A percentile compares a stretch with the other conserved stretches of the same genome.
Conservation (phyloP, 306 rosid species). For the Arachis stenosperma region DNA sequence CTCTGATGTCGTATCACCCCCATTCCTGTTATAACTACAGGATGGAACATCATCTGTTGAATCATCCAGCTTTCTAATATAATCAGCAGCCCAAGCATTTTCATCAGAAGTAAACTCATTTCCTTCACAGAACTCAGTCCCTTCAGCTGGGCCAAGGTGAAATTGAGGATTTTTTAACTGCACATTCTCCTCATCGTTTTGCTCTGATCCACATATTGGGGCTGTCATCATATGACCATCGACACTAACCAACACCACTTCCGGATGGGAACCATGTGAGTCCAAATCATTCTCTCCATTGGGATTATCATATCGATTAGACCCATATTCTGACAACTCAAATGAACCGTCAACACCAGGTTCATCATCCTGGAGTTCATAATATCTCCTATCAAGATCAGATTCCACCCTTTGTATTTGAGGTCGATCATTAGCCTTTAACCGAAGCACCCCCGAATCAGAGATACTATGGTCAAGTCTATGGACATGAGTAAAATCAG, state of each 20-base stretch:
- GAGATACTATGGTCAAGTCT: conserved; percentile 65
- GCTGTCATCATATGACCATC: conserved; percentile 90
- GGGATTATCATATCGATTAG: conserved; percentile 57
- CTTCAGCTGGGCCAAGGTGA: conserved; percentile 90
- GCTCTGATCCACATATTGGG: conserved; percentile 79
- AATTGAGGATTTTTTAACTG: conserved; percentile 83
- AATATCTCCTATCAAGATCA: conserved; percentile 65
- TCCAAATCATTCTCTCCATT: conserved; percentile 59
- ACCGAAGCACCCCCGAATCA: conserved; percentile 54
- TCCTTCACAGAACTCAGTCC: conserved; percentile 72
- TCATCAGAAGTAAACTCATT: conserved; percentile 60
- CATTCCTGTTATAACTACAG: conserved; percentile 9
- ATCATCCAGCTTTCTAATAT: conserved; percentile 55
- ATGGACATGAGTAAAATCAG: conserved; percentile 37
- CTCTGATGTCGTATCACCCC: conserved; percentile 34
- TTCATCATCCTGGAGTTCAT: conserved; percentile 71
- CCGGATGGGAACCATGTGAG: conserved; percentile 65
- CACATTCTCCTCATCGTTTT: conserved; percentile 59
- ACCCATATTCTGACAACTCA: conserved; percentile 65
- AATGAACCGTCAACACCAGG: conserved; percentile 66
- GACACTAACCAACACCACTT: conserved; percentile 88
- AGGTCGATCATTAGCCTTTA: conserved; percentile 48
- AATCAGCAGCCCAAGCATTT: conserved; percentile 76
- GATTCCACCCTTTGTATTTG: conserved; percentile 58
- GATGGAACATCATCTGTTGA: conserved; percentile 44